Evolutionary conservation across 495 filamentous ascomycete species (phyloP).

Genomic region (Hypoxylon subgilvum): DNA sequence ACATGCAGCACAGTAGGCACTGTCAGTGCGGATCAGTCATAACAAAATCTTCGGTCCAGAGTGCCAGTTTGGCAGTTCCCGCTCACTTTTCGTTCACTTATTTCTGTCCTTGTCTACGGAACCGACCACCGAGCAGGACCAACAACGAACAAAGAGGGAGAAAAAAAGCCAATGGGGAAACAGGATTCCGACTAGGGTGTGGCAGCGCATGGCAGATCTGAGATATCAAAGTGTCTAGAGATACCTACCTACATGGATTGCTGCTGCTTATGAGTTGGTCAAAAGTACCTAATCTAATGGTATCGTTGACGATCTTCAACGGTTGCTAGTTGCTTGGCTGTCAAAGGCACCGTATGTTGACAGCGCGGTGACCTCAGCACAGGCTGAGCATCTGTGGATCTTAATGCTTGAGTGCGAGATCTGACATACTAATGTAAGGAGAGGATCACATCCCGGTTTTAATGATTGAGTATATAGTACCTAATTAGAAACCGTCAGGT

Average conservation of each 20-base stretch:
- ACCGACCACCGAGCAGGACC: conserved; percentile 19
- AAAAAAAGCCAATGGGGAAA: conserved; percentile 17
- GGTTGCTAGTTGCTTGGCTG: background rate
- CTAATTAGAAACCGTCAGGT: background rate
- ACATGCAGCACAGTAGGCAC: no score
- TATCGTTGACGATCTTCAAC: conserved; percentile 21
- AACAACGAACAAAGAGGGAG: conserved; percentile 5
- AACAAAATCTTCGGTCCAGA: background rate
- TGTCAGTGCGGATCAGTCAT: background rate
- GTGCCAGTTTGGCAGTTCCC: no score
- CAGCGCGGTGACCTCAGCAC: background rate
- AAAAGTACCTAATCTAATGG: conserved; percentile 9
- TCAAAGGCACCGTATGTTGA: no score
- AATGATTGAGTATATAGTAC: background rate
- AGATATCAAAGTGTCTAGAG: no score
- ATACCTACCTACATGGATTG: no score
- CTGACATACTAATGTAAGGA: no score
- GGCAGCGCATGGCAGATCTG: conserved; percentile 3
- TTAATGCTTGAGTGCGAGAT: no score
- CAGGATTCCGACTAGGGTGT: conserved; percentile 23
- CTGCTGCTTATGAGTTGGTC: conserved; percentile 8
- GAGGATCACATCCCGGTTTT: background rate
- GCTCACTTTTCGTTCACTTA: conserved; percentile 4
- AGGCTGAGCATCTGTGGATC: background rate
- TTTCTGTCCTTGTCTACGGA: background rate